Evolutionary conservation across 176 grass and related monocot genomes (phyloP), one percentile per base, ranked within the genome.

Genomic region (Raddia distichophylla): DNA sequence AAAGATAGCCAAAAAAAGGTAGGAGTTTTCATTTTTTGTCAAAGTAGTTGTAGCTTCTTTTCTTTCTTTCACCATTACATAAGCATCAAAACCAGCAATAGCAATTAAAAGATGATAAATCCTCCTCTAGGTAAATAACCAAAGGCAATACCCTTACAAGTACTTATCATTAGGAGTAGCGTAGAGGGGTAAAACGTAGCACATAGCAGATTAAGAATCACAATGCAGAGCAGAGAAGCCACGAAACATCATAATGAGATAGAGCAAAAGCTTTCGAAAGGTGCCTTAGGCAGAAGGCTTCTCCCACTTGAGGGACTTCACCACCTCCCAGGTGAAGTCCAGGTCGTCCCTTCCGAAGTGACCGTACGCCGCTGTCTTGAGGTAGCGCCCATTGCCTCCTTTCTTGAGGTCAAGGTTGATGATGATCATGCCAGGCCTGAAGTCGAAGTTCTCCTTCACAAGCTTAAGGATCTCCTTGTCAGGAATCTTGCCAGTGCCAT

Each of bases 351-450:
- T 87, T 69, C 85, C 85, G 2, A 87, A 87, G 78, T 87, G 85
- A 18, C 85, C 85, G 5, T 87, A 82, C 50, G 85, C 85, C 6
- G 85, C 85, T 2, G 85, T 87, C 78, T 87, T 87, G 55, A 87
- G 85, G 85, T 87, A 87, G 63, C 85, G 85, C 43, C 85, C 64
- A 10, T 81, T 87, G 71, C 85, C 85, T 1, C 85, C 85, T 75
- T 80, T 87, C 71, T 87, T 87, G 78, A 87, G 85, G 71, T 87
- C 85, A 1, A 87, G 85, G 85, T 87, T 68, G 78, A 87, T 87
- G 64, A 87, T 87, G 64, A 87, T 87, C 85, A 87, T 87, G 78
- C 85, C 85, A 44, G 85, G 85, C 85, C 85, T 87, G 64, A 87
- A 87, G 71, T 87, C 85, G 0, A 87, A 87, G 78, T 87, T 87